Evolutionary conservation across 1,284 basidiomycete species (phyloP), one percentile per base, ranked within the genome.

Genomic region (Malassezia cuniculi): DNA sequence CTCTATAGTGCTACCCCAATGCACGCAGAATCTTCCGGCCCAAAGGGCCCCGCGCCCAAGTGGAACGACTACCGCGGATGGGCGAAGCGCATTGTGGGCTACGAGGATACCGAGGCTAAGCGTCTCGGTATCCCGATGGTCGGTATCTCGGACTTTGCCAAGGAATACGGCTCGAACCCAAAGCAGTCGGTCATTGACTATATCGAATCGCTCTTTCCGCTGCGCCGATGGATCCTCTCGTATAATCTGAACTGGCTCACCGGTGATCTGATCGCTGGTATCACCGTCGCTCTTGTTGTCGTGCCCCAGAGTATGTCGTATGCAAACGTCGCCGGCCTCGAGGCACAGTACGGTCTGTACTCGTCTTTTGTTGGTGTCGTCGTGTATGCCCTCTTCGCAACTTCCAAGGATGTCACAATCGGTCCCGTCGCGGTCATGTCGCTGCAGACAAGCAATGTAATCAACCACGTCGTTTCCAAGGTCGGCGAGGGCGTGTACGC

Each of bases 361-460:
- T 89, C 86, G 3, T 87, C 86, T 2, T 95, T 95, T 64, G 78
- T 93, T 55, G 89, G 85, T 15, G 81, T 82, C 14, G 69, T 82
- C 49, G 72, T 80, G 50, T 85, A 86, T 68, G 61, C 58, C 35
- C 48, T 66, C 39, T 66, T 66, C 21, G 63, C 63, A 32, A 66
- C 63, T 14, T 62, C 61, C 34, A 66, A 66, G 51, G 63, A 66
- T 36, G 63, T 66, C 29, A 65, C 63, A 40, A 65, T 66, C 36
- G 63, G 63, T 6, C 63, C 63, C 6, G 63, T 66, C 43, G 89
- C 90, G 12, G 90, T 97, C 69, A 93, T 95, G 86, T 90, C 85
- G 6, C 76, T 93, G 38, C 82, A 85, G 24, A 79, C 80, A n/a
- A 76, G 83, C 11, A 78, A 83, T 60, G 59, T 62, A 22, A 55